Evolutionary conservation across 2,329 filamentous ascomycete species (phyloP).

Genomic region (Beauveria australis): DNA sequence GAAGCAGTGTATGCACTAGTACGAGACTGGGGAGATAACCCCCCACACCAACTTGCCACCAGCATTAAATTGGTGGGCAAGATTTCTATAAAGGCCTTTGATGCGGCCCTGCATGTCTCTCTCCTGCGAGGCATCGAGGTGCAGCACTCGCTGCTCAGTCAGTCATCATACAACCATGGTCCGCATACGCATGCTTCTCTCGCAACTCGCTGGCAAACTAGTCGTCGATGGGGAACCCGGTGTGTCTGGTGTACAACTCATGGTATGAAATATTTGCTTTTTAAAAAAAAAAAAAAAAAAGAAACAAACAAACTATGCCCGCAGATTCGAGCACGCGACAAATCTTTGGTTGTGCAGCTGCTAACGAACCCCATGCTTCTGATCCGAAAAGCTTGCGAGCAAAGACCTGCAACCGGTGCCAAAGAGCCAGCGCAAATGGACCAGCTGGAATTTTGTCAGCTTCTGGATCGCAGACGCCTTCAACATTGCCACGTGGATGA

Average conservation of each 20-base stretch:
- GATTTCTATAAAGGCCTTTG: neutral
- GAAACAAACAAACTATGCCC: neutral
- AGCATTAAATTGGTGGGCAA: neutral
- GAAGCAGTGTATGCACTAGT: neutral
- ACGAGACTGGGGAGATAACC: neutral
- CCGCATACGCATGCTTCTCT: neutral
- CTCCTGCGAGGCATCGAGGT: no score
- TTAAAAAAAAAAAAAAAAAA: neutral
- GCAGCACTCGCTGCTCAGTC: neutral
- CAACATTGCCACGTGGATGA: slow-evolving; percentile 94
- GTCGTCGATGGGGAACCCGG: slow-evolving; percentile 1
- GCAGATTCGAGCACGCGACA: neutral
- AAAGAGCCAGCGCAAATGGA: slow-evolving; percentile 72
- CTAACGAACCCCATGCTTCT: neutral
- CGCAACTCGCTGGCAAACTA: slow-evolving; percentile 1
- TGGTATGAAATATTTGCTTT: neutral
- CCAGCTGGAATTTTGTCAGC: slow-evolving; percentile 76
- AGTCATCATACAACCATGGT: neutral
- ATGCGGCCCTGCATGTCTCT: no score
- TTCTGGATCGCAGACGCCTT: slow-evolving; percentile 83
- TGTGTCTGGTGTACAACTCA: slow-evolving; percentile 8
- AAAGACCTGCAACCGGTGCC: slow-evolving; percentile 77
- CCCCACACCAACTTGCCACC: neutral
- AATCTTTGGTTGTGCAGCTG: neutral
- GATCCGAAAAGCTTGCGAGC: slow-evolving; percentile 56